These are phyloP conservation scores for Colletotrichum coccodes DNA, from an alignment of 2,329 filamentous ascomycete genomes.

Conservation along the genomic window DNA sequence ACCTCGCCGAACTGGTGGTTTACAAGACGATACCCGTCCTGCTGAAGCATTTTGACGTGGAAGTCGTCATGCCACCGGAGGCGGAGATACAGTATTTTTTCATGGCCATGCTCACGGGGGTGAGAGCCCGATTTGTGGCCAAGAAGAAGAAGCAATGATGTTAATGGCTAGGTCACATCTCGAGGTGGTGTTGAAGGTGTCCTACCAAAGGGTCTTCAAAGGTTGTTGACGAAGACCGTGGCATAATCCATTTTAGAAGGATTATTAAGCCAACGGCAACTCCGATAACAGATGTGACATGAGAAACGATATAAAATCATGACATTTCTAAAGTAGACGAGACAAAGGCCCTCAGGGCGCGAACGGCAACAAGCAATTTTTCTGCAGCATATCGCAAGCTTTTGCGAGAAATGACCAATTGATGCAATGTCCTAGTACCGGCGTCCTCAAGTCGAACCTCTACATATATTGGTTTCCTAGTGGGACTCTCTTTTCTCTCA, in stretches of 20 bases:
- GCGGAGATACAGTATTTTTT: conserved; percentile 58
- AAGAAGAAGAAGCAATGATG: not conserved
- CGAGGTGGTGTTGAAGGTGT: too few species aligned
- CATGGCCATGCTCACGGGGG: conserved; percentile 61
- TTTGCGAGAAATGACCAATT: too few species aligned
- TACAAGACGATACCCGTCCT: conserved; percentile 54
- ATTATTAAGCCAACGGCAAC: too few species aligned
- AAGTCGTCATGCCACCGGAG: conserved; percentile 50
- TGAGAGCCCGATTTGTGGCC: conserved; percentile 51
- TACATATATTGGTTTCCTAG: too few species aligned
- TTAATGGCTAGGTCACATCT: too few species aligned
- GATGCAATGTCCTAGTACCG: too few species aligned
- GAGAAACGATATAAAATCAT: not conserved
- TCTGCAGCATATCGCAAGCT: not conserved
- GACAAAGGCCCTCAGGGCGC: not conserved
- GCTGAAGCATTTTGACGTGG: conserved; percentile 55
- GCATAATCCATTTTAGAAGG: too few species aligned
- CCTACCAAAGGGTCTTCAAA: not conserved
- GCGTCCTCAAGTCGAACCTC: too few species aligned
- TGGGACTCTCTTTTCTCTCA: conserved; percentile 32
- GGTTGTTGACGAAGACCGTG: not conserved
- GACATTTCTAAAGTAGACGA: conserved; percentile 41
- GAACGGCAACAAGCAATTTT: not conserved
- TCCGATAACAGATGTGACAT: not conserved
- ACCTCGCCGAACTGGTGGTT: conserved; percentile 62